These are phyloP conservation scores for Citrullus colocynthis DNA, from an alignment of 306 rosid genomes.

Conservation along the genomic window DNA sequence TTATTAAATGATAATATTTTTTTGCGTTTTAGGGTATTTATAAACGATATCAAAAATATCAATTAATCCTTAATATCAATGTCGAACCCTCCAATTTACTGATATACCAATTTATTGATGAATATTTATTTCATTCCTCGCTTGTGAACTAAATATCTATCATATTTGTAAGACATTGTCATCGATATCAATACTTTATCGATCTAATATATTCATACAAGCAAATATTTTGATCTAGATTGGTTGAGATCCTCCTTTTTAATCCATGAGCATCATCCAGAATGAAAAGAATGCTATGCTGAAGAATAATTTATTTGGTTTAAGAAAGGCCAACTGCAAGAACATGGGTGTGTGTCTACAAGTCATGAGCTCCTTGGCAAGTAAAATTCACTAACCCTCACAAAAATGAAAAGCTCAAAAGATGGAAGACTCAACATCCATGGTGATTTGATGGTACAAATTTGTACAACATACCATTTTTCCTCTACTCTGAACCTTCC, in stretches of 20 bases:
- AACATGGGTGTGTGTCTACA: not conserved
- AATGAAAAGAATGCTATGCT: not conserved
- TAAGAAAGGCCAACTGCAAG: not conserved
- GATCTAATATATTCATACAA: not conserved
- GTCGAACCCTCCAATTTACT: no score
- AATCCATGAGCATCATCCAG: not conserved
- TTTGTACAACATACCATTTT: not conserved
- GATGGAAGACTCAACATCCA: not conserved
- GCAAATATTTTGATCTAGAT: not conserved
- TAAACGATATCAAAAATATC: no score
- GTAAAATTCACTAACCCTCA: not conserved
- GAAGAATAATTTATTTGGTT: not conserved
- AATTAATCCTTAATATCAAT: no score
- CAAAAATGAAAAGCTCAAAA: not conserved
- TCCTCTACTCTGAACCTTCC: not conserved
- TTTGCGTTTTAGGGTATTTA: no score
- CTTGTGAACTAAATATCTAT: no score
- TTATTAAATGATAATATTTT: no score
- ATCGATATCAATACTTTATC: no score
- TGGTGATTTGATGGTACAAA: not conserved
- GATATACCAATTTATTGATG: no score
- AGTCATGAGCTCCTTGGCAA: not conserved
- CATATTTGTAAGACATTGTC: not conserved
- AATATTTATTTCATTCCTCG: no score
- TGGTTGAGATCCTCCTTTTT: not conserved